Evolutionary conservation across 345 rosid genomes (phyloP).

Genomic region (Passiflora organensis): DNA sequence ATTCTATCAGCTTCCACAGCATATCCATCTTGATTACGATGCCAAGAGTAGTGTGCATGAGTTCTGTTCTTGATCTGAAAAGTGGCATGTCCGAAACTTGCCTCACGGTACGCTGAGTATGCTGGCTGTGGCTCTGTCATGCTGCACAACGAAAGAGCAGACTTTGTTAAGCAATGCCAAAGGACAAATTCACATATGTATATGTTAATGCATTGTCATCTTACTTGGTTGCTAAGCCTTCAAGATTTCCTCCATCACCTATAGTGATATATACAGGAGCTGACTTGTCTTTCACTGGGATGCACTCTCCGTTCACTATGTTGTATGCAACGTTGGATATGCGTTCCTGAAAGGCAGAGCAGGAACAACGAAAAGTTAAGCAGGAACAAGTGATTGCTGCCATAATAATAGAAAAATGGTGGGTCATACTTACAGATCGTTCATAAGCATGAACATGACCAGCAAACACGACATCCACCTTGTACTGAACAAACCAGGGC

Average conservation of each 20-base stretch:
- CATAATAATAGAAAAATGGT: neutral
- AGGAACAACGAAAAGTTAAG: neutral
- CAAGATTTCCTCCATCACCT: conserved; percentile 41
- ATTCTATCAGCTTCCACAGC: conserved; percentile 71
- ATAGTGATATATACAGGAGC: conserved; percentile 34
- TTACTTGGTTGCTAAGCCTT: conserved; percentile 32
- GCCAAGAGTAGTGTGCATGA: conserved; percentile 78
- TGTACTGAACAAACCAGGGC: conserved; percentile 29
- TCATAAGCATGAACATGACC: conserved; percentile 41
- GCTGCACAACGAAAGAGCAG: conserved; percentile 33
- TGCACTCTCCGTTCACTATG: conserved; percentile 24
- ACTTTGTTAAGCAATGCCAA: neutral
- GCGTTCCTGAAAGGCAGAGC: conserved; percentile 12
- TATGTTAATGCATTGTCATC: neutral
- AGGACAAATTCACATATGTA: neutral
- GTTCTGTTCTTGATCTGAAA: conserved; percentile 77
- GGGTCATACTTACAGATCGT: conserved; percentile 22
- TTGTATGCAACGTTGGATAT: conserved; percentile 33
- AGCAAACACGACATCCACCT: conserved; percentile 35
- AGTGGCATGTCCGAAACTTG: conserved; percentile 87
- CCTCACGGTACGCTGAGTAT: conserved; percentile 87
- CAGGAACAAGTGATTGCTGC: neutral
- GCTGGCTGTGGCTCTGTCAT: conserved; percentile 86
- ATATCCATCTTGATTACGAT: conserved; percentile 76
- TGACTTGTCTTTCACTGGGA: conserved; percentile 21